phyloP scores from a whole-genome alignment of 73 alveolate genomes.

The Symbiodinium pilosum region DNA sequence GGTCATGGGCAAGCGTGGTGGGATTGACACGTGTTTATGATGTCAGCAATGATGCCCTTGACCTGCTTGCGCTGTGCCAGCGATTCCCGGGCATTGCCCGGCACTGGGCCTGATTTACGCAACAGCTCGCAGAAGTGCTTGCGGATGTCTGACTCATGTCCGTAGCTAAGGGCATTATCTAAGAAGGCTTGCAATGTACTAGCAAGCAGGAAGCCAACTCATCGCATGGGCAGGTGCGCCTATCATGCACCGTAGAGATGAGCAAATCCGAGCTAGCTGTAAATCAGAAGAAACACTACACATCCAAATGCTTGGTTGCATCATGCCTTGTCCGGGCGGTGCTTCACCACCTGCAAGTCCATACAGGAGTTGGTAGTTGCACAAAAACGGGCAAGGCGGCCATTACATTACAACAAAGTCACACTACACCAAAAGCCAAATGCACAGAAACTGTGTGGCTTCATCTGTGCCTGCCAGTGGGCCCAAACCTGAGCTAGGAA shows the following conservation, averaged over 20 bases:
- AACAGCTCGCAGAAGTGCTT: no score
- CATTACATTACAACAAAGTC: not conserved
- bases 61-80: slow-evolving; percentile 51
- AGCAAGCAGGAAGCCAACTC: no score
- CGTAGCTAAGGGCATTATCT: no score
- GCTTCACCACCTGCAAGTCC: slow-evolving; percentile 4
- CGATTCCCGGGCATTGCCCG: slow-evolving; percentile 57
- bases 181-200: no score
- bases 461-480: slow-evolving; percentile 8
- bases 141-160: no score
- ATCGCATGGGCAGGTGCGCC: no score
- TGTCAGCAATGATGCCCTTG: no score
- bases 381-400: no score
- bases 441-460: no score
- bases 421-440: not conserved
- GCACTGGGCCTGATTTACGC: slow-evolving; percentile 50
- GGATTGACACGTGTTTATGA: no score
- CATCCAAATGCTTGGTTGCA: not conserved
- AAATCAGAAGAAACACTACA: not conserved
- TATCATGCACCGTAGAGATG: not conserved
- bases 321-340: not conserved
- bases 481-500: not conserved
- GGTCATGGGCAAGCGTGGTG: no score
- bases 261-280: not conserved
- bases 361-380: no score